Conservation (phyloP, 2,329 filamentous ascomycete species). For the Nemania bipapillata region DNA sequence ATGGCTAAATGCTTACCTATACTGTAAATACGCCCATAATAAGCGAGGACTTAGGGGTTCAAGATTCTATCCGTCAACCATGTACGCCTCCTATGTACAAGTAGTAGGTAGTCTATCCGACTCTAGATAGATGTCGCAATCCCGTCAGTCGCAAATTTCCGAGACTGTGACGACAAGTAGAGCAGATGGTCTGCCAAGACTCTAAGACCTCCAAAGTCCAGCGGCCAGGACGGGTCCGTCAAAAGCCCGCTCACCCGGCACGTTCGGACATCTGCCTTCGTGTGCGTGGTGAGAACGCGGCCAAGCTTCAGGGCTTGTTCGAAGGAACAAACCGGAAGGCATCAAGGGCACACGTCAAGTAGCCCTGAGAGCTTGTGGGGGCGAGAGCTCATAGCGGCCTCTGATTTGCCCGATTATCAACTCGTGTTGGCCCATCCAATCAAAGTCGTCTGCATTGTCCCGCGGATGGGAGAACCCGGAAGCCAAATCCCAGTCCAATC, state of each 20-base stretch:
- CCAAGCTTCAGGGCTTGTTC: slow-evolving; percentile 14
- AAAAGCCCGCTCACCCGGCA: slow-evolving; percentile 37
- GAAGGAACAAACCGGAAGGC: slow-evolving; percentile 42
- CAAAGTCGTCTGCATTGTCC: slow-evolving; percentile 6
- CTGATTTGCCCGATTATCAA: slow-evolving; percentile 27
- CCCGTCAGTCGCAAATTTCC: slow-evolving; percentile 16
- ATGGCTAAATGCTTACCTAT: neutral
- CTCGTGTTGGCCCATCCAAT: slow-evolving; percentile 43
- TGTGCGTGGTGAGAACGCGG: neutral
- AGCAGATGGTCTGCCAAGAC: slow-evolving; percentile 20
- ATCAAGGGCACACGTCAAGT: slow-evolving; percentile 33
- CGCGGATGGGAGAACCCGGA: slow-evolving; percentile 49
- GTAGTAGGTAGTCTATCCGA: too few species aligned
- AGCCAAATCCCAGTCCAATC: slow-evolving; percentile 48
- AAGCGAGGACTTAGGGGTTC: neutral
- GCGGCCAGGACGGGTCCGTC: slow-evolving; percentile 28
- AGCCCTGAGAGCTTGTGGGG: slow-evolving; percentile 35
- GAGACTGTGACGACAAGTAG: slow-evolving; percentile 14
- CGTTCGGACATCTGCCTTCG: slow-evolving; percentile 30
- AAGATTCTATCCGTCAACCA: neutral
- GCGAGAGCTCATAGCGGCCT: neutral
- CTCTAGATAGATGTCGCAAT: slow-evolving; percentile 6
- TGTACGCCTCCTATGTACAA: too few species aligned
- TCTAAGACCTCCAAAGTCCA: slow-evolving; percentile 11
- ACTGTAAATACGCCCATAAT: too few species aligned